Base-by-base conservation (phyloP, 2,329 filamentous ascomycete genomes). In the Thermomyces lanuginosus region DNA sequence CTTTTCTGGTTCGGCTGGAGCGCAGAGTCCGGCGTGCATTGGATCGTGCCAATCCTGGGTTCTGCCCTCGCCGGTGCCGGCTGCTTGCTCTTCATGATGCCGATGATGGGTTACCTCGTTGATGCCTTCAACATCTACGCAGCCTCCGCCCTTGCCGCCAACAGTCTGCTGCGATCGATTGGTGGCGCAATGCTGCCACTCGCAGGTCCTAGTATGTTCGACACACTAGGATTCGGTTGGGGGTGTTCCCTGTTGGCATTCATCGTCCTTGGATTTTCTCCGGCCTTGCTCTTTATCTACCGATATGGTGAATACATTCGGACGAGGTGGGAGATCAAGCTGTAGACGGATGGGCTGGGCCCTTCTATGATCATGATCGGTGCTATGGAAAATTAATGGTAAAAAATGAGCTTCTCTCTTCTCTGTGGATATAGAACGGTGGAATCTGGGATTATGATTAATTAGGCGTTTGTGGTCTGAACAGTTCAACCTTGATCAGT, bases 31-130 rank as follows among this genome's bases (percentile, higher is more conserved):
- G 40, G 48, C 4, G 45, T 55, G 2, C 63, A 66, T 37, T 71
- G 64, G 62, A 62, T 70, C 19, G 50, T 68, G 7, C 64, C 65
- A 1, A 66, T 71, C 35, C 49, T 70, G 23, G 69, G 66, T 5
- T 60, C 64, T 1, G 51, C 54, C 4, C 46, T 68, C 4, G 63
- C 66, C 11, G 60, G 63, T 0, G 49, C 53, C 2, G 66, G 66
- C 1, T 56, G 61, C 6, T 67, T 68, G 28, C 25, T 33, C 9
- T 37, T 37, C 23, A 63, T 68, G 24, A 40, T 45, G 42, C 63
- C 63, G 24, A 58, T 64, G 23, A 63, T 69, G 25, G 68, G 65
- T 10, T 74, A 74, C 38, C 56, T 73, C 2, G 60, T 74, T 13
- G 67, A 72, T 34, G 59, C 58, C 31, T 56, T 55, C 8, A 47